Evolutionary conservation across 2,329 filamentous ascomycete genomes (phyloP), one percentile per base, ranked within the genome.

Genomic region (Colletotrichum paranaense): DNA sequence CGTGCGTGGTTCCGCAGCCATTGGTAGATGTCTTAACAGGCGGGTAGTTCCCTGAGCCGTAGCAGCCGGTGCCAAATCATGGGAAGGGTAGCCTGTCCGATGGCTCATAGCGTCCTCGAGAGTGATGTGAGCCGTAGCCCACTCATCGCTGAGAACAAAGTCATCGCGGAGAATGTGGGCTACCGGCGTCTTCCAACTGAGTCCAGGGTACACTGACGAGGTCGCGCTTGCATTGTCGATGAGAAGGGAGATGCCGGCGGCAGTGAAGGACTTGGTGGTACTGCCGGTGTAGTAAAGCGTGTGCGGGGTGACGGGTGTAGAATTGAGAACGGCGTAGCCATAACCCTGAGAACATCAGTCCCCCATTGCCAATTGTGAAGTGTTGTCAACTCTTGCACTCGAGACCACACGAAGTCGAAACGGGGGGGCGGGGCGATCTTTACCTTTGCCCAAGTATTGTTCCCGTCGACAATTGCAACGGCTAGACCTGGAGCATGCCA

Each of bases 281-380:
- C 88, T 90, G 2, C 85, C 90, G 2, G 83, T 84, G 71, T 87
- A 88, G 80, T 88, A 91, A 3, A 91, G 81, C 0, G 88, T 90
- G 35, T 86, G 80, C 1, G 85, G 77, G 0, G 82, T 87, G 9
- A 84, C 84, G 0, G 81, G 78, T 0, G 79, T 81, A 4, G 76
- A 77, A 3, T 81, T 79, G 5, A 83, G 78, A n/a, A 73, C 71
- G 64, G 82, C 77, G 76, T 84, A 73, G 74, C 86, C 79, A 74
- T 84, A 81, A 38, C 82, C 82, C 84, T 86, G 73, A 75, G 80
- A 72, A 49, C 72, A 46, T 73, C 24, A 76, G 49, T 19, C 35
- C 3, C 42, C 2, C 14, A 4, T 3, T 38, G 46, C 42, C n/a
- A 58, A 55, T 16, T 62, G 2, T 9, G 30, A 32, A 32, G 30